Base-by-base conservation (phyloP, 345 rosid species). In the Hevea brasiliensis region DNA sequence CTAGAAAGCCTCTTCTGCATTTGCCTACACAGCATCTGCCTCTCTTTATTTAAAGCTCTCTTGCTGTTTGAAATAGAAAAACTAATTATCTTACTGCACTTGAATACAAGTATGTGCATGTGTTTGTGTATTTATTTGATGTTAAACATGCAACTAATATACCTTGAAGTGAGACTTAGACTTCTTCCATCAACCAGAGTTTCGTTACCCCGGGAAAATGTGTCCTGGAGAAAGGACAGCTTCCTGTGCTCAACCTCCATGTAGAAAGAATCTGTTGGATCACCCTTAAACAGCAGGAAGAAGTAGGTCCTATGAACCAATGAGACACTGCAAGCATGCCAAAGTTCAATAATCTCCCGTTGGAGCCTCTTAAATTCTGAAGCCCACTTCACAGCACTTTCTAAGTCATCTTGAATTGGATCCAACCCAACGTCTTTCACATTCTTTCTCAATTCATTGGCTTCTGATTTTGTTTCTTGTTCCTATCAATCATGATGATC, bases 241-340 rank as follows among this genome's bases (percentile, higher is more conserved):
- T 97, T 84, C 72, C 91, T 87, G 71, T 79, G 88, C 83, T 95
- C 99, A 26, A 89, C 98, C 77, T 92, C 98, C 96, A 92, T 81
- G 83, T 92, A 92, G 77, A 91, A 82, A 12, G 87, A 85, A 77
- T 95, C 96, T 63, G 87, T 76, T 21, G 87, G 89, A 79, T 91
- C 94, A 53, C 98, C 98, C 74, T 89, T 88, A 72, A 89, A 87
- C 55, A 88, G 84, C 74, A 92, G 85, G 83, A 86, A 92, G 83
- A 92, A 92, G 89, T 95, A 91, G 82, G 92, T 87, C 80, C 98
- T 83, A 82, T 95, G 99, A 62, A 87, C 88, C 87, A 92, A 75
- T 53, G 96, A 84, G 41, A 91, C 85, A 62, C 85, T 87, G 85
- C 97, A 91, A 61, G 73, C 83, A 72, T 92, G 86, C 98, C 98